Base-by-base conservation (phyloP, 2,329 filamentous ascomycete genomes). In the Fusarium decemcellulare region DNA sequence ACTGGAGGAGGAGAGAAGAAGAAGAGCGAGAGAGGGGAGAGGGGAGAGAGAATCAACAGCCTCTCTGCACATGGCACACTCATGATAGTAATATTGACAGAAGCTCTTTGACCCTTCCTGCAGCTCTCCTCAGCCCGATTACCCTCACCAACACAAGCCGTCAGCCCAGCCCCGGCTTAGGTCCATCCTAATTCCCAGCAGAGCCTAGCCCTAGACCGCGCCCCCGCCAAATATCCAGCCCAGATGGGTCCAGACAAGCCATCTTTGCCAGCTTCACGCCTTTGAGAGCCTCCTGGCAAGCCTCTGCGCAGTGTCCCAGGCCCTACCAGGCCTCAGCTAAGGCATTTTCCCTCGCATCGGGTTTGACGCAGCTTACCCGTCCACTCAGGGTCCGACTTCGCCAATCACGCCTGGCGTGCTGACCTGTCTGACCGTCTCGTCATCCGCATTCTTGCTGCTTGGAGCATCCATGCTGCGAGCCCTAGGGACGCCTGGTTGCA, bases 171-270 rank as follows among this genome's bases (percentile, higher is more conserved):
- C 68, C 60, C 68, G 62, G 63, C 60, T 44, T 48, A 67, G 61
- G 42, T 50, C 40, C 32, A 61, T 63, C 54, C 65, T 63, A 59
- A 65, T 58, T 58, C 62, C 63, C 47, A 43, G 29, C 52, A 58
- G 15, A 54, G 60, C 53, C 64, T 72, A 73, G 69, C 51, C 57
- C 42, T 61, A 61, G 63, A 60, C 69, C 63, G 40, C 59, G 62
- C 61, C 72, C 67, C 67, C 61, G 61, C 64, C 63, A 72, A 62
- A 70, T 63, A 70, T 61, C 54, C 59, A 66, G 58, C 60, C 72
- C 63, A 70, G 60, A 60, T 39, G 44, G 57, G 65, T 68, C 69
- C 63, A 63, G 68, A 51, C 67, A 67, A 66, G 61, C 71, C 59
- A 55, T 60, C 27, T 37, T 18, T 36, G 32, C 63, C 53, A 60